Evolutionary conservation across 148 eudicot species (phyloP).

Genomic region (Arbutus unedo): DNA sequence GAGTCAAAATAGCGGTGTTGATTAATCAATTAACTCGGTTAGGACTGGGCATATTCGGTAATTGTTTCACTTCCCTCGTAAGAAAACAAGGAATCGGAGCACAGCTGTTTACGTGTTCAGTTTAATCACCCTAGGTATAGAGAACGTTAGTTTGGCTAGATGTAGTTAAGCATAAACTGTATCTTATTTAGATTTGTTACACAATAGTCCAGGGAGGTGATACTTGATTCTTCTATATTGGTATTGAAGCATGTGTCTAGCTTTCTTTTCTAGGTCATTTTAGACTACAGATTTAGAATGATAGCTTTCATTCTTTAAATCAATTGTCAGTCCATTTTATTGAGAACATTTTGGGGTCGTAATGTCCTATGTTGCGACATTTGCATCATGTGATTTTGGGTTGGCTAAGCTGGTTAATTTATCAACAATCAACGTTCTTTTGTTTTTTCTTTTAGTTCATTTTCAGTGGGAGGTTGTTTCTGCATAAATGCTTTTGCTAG

Average conservation of each 20-base stretch:
- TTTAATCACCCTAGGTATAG: background rate
- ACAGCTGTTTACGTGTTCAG: background rate
- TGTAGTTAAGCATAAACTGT: background rate
- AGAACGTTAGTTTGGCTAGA: background rate
- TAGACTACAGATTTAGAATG: background rate
- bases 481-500: background rate
- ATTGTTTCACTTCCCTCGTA: background rate
- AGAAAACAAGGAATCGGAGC: background rate
- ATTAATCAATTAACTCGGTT: background rate
- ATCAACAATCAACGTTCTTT: too few species aligned
- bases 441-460: background rate
- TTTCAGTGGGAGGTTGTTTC: background rate
- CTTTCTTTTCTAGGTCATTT: background rate
- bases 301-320: background rate
- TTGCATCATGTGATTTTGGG: background rate
- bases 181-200: background rate
- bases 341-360: background rate
- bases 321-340: background rate
- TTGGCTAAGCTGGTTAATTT: background rate
- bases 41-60: background rate
- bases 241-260: background rate
- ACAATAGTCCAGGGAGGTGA: background rate
- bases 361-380: background rate
- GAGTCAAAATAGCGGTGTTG: background rate
- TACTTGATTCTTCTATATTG: background rate